These are phyloP conservation scores for Calendula officinalis DNA, from an alignment of 129 eudicot genomes.

Conservation along the genomic window DNA sequence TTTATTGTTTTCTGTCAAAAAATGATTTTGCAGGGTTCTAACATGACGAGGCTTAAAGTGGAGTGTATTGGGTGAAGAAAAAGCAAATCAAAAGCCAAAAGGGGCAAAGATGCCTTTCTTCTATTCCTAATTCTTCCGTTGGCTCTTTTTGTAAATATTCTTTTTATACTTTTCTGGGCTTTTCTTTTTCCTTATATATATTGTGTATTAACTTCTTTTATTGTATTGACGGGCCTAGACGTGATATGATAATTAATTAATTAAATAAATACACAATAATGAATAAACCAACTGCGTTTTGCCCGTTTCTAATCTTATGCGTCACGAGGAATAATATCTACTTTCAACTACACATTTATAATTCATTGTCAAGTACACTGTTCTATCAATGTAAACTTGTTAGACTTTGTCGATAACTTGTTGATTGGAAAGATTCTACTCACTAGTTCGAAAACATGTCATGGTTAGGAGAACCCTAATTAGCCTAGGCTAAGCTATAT, in stretches of 20 bases:
- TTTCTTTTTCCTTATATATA: no score
- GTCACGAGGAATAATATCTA: no score
- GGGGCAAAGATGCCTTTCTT: conserved; percentile 28
- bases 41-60: conserved; percentile 18
- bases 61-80: conserved; percentile 23
- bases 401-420: no score
- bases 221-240: not conserved
- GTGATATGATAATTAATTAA: not conserved
- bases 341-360: no score
- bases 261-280: no score
- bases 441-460: no score
- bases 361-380: no score
- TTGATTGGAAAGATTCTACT: no score
- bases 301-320: not conserved
- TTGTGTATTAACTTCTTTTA: no score
- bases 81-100: conserved; percentile 16
- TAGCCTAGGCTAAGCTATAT: no score
- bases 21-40: not conserved
- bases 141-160: conserved; percentile 34
- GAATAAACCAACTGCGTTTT: not conserved
- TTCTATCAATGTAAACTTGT: no score
- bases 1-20: not conserved
- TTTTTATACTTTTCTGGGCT: not conserved
- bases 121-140: conserved; percentile 25
- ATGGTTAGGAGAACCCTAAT: no score